Evolutionary conservation across 345 rosid genomes (phyloP).

Genomic region (Boechera stricta): DNA sequence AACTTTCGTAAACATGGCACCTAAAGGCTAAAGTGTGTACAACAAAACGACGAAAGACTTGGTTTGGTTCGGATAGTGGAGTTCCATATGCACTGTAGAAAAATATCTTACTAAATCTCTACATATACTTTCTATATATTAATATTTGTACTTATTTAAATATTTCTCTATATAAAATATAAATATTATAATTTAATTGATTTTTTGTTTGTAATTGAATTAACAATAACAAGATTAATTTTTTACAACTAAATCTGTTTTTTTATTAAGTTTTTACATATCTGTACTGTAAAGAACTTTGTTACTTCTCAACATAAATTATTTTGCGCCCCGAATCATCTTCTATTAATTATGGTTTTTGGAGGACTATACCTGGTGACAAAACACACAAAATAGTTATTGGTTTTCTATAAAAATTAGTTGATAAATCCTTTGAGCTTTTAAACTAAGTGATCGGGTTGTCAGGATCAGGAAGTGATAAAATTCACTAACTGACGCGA

Average conservation of each 20-base stretch:
- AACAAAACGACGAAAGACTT: background rate
- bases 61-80: background rate
- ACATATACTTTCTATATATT: background rate
- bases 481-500: background rate
- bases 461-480: background rate
- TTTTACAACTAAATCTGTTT: no score
- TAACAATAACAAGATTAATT: background rate
- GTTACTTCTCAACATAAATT: no score
- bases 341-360: no score
- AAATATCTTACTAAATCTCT: background rate
- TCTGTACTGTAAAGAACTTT: no score
- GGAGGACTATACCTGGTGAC: background rate
- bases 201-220: background rate
- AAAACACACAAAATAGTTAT: no score
- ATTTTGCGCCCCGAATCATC: no score
- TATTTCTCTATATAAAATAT: no score
- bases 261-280: no score
- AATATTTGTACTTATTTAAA: no score
- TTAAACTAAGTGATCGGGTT: background rate
- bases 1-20: conserved; percentile 7
- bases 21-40: conserved; percentile 19
- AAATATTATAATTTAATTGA: background rate
- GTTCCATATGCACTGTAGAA: background rate
- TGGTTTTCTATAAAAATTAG: no score
- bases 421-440: no score